Percentiles rank a stretch among this genome's conserved stretches.
These are phyloP conservation scores for Arctium minus DNA, from an alignment of 129 eudicot genomes.

Conservation along the genomic window DNA sequence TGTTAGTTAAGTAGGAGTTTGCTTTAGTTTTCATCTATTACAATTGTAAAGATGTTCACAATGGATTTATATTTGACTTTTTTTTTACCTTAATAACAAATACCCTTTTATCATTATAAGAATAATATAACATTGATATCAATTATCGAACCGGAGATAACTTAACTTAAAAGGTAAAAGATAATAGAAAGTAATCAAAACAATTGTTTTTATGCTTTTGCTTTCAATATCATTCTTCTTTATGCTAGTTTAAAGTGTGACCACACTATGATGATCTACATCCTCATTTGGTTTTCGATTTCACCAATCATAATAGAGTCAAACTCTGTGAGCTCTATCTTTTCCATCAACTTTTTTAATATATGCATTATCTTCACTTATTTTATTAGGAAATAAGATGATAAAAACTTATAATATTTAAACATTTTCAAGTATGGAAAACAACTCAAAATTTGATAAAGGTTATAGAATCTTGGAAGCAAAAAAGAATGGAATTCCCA, in stretches of 20 bases:
- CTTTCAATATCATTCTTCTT: background rate
- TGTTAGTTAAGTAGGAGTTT: background rate
- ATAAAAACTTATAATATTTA: background rate
- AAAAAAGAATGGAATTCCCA: background rate
- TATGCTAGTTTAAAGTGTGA: background rate
- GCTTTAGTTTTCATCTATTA: background rate
- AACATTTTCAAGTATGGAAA: background rate
- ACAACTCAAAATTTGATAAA: background rate
- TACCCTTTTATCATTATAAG: background rate
- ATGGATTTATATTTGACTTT: background rate
- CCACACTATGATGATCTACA: background rate
- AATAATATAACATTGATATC: background rate
- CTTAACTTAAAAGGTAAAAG: background rate
- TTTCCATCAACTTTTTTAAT: background rate
- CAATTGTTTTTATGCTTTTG: background rate
- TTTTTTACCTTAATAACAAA: background rate
- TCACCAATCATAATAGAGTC: constrained; percentile 9
- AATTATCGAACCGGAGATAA: background rate
- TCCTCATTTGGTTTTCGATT: background rate
- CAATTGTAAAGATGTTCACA: background rate
- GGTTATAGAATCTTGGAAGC: constrained; percentile 4
- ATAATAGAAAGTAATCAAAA: background rate
- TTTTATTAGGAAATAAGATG: background rate
- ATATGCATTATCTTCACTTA: background rate
- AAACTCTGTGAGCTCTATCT: background rate